Evolutionary conservation across 352 stramenopile species (phyloP).

Genomic region (Thraustochytrium striatum): DNA sequence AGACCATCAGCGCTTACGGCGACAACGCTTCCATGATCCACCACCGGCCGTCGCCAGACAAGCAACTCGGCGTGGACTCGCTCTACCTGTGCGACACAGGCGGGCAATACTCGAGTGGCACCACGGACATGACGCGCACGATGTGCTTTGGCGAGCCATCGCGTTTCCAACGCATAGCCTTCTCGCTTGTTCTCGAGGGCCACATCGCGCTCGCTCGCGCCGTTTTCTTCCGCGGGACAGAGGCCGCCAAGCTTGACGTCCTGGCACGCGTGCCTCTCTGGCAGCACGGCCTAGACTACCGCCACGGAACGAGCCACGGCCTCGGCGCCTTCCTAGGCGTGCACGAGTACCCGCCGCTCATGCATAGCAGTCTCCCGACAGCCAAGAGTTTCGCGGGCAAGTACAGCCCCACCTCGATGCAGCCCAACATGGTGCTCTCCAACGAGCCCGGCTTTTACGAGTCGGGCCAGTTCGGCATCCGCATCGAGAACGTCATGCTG

Average conservation of each 20-base stretch:
- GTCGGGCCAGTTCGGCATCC: slow-evolving; percentile 92
- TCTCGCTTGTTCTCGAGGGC: slow-evolving; percentile 93
- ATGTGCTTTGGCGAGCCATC: slow-evolving; percentile 90
- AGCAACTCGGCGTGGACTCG: slow-evolving; percentile 79
- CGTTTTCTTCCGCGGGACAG: slow-evolving; percentile 70
- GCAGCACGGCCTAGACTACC: slow-evolving; percentile 91
- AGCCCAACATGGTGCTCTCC: slow-evolving; percentile 92
- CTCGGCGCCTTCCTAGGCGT: slow-evolving; percentile 94
- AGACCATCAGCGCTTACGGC: slow-evolving; percentile 87
- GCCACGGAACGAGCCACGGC: slow-evolving; percentile 93
- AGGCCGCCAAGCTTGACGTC: slow-evolving; percentile 73
- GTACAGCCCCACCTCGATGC: slow-evolving; percentile 54
- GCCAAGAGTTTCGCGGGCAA: not conserved
- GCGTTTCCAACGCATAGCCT: slow-evolving; percentile 75
- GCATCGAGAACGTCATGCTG: slow-evolving; percentile 97
- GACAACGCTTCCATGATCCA: slow-evolving; percentile 85
- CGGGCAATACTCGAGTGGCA: slow-evolving; percentile 89
- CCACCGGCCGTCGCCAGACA: slow-evolving; percentile 72
- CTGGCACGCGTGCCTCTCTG: slow-evolving; percentile 91
- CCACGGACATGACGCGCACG: slow-evolving; percentile 97
- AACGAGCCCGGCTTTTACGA: slow-evolving; percentile 99
- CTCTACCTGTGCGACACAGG: slow-evolving; percentile 98
- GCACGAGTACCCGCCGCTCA: slow-evolving; percentile 79
- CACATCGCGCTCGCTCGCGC: slow-evolving; percentile 90
- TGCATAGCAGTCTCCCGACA: slow-evolving; percentile 49